Evolutionary conservation across 2,329 filamentous ascomycete species (phyloP).

Genomic region (Alternaria arborescens): DNA sequence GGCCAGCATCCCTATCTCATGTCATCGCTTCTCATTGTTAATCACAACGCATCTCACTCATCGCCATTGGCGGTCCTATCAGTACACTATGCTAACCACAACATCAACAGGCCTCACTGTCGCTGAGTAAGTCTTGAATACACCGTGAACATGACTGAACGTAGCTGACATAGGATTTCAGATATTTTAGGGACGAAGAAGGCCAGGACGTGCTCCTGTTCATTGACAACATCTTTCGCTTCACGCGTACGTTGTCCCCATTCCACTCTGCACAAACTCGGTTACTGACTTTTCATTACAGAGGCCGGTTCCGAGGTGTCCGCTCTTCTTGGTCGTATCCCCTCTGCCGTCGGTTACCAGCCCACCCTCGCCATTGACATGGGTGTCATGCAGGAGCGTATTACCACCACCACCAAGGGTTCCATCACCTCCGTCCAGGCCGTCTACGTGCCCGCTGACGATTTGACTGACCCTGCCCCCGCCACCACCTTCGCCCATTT

Average conservation of each 20-base stretch:
- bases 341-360: constrained; percentile 99
- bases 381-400: constrained; percentile 88
- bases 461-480: constrained; percentile 99
- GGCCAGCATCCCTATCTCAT: too few species aligned
- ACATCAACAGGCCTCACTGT: constrained; percentile 32
- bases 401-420: constrained; percentile 99
- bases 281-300: not conserved
- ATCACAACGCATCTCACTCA: too few species aligned
- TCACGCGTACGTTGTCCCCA: not conserved
- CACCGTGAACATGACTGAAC: not conserved
- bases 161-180: constrained; percentile 61
- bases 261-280: not conserved
- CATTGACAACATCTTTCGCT: constrained; percentile 71
- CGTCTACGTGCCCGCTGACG: constrained; percentile 99
- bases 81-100: too few species aligned
- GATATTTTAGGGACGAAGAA: constrained; percentile 80
- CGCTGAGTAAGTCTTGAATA: not conserved
- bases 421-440: constrained; percentile 99
- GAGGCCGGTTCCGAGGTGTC: constrained; percentile 99
- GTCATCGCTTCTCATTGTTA: too few species aligned
- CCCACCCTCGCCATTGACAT: constrained; percentile 48
- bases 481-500: constrained; percentile 99
- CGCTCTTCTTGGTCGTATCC: constrained; percentile 98
- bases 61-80: too few species aligned
- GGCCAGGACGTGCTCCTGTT: constrained; percentile 99